A percentile compares a stretch with the other conserved stretches of the same genome.
These are phyloP conservation scores for Rhizoctonia solani DNA, from an alignment of 1,284 basidiomycete genomes.

Conservation along the genomic window DNA sequence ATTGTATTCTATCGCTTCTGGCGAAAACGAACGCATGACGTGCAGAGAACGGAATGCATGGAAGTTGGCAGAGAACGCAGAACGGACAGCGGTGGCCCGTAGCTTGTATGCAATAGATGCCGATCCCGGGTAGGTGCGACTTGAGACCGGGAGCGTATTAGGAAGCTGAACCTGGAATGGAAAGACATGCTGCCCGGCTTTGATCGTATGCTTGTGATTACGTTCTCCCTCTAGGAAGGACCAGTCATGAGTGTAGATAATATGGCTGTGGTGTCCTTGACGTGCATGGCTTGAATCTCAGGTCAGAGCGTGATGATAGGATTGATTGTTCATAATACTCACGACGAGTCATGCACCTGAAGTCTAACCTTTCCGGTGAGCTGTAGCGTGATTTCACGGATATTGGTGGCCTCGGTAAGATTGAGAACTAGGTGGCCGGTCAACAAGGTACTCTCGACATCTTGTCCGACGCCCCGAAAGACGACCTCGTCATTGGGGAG, in stretches of 20 bases:
- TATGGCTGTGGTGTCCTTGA: slow-evolving; percentile 58
- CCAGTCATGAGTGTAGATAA: slow-evolving; percentile 82
- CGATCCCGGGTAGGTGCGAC: slow-evolving; percentile 56
- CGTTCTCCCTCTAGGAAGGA: slow-evolving; percentile 82
- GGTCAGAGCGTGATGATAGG: background rate
- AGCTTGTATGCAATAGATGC: slow-evolving; percentile 84
- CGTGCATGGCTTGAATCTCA: slow-evolving; percentile 40
- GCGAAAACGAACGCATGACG: slow-evolving; percentile 72
- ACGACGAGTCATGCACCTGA: slow-evolving; percentile 64
- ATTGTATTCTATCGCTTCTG: slow-evolving; percentile 90
- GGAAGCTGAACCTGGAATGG: slow-evolving; percentile 85
- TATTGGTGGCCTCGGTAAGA: slow-evolving; percentile 77
- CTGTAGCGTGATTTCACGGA: slow-evolving; percentile 84
- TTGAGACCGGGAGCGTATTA: slow-evolving; percentile 77
- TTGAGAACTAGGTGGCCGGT: slow-evolving; percentile 78
- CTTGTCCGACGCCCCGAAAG: slow-evolving; percentile 70
- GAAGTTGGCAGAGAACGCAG: slow-evolving; percentile 75
- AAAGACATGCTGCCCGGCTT: slow-evolving; percentile 84
- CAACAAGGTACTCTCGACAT: slow-evolving; percentile 77
- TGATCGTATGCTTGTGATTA: slow-evolving; percentile 81
- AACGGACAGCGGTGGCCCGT: slow-evolving; percentile 75
- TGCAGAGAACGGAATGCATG: slow-evolving; percentile 64
- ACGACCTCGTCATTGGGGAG: slow-evolving; percentile 44
- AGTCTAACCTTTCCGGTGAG: slow-evolving; percentile 83
- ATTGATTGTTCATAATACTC: slow-evolving; percentile 46